Conservation (phyloP, 2,329 filamentous ascomycete genomes). For the Talaromyces funiculosus region DNA sequence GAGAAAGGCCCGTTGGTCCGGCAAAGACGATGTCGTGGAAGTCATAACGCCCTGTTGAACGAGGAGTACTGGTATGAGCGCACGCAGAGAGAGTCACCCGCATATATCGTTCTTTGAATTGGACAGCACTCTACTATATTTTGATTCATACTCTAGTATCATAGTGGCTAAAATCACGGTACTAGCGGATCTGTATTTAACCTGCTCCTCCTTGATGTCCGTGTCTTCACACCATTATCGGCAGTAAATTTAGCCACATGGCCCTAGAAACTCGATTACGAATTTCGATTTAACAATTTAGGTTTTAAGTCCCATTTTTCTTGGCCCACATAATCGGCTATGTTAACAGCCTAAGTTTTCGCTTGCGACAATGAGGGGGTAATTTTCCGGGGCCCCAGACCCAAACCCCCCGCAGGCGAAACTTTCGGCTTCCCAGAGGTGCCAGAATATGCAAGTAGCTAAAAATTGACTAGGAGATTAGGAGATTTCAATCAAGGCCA, state of each 20-base stretch:
- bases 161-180: neutral
- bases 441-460: neutral
- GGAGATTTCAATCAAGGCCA: neutral
- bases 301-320: neutral
- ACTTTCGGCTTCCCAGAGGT: neutral
- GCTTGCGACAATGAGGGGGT: neutral
- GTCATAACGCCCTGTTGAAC: neutral
- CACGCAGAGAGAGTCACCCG: neutral
- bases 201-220: neutral
- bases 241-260: neutral
- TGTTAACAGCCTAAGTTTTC: neutral
- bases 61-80: neutral
- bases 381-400: neutral
- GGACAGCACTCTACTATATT: neutral
- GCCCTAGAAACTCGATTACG: neutral
- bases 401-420: neutral
- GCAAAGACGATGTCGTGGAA: neutral
- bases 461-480: neutral
- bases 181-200: neutral
- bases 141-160: neutral
- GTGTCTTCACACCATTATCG: neutral
- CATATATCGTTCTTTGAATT: neutral
- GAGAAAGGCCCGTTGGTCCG: constrained; percentile 12
- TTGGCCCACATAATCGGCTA: neutral
- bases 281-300: neutral